phyloP scores from a whole-genome alignment of 169 alveolate species.

The Plasmodium yoelii region DNA sequence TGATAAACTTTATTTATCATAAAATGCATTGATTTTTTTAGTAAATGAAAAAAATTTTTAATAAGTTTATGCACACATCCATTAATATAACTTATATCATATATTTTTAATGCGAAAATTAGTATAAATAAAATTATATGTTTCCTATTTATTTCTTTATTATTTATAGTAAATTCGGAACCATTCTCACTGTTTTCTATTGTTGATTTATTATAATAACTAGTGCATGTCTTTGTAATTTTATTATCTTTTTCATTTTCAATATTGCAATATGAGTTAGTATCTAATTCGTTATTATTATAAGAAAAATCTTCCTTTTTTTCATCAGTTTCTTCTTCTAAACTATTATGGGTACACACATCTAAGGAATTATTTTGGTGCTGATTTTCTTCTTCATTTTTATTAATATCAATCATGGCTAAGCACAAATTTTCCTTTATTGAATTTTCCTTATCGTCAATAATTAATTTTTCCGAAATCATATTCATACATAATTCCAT shows the following conservation, averaged over 20 bases:
- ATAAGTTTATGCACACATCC: constrained; percentile 48
- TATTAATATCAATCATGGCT: not conserved
- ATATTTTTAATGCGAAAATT: constrained; percentile 52
- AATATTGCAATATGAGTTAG: not conserved
- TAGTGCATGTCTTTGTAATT: too few relatives aligned
- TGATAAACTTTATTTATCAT: constrained; percentile 32
- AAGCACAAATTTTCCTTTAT: not conserved
- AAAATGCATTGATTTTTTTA: constrained; percentile 18
- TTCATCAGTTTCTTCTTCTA: constrained; percentile 1
- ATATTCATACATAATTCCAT: constrained; percentile 45
- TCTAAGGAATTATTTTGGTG: not conserved
- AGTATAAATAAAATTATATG: constrained; percentile 37
- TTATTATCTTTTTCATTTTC: not conserved
- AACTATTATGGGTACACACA: not conserved
- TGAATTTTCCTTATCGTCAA: not conserved
- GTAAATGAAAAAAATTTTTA: constrained; percentile 11
- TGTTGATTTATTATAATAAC: too few relatives aligned
- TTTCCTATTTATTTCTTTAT: constrained; percentile 2
- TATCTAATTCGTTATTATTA: not conserved
- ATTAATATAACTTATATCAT: constrained; percentile 69
- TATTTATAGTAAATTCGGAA: not conserved
- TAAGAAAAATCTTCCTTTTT: not conserved
- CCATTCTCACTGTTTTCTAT: not conserved
- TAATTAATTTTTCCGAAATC: constrained; percentile 15
- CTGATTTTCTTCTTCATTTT: not conserved